phyloP scores from a whole-genome alignment of 2,329 filamentous ascomycete species.

The Emericellopsis cladophorae region DNA sequence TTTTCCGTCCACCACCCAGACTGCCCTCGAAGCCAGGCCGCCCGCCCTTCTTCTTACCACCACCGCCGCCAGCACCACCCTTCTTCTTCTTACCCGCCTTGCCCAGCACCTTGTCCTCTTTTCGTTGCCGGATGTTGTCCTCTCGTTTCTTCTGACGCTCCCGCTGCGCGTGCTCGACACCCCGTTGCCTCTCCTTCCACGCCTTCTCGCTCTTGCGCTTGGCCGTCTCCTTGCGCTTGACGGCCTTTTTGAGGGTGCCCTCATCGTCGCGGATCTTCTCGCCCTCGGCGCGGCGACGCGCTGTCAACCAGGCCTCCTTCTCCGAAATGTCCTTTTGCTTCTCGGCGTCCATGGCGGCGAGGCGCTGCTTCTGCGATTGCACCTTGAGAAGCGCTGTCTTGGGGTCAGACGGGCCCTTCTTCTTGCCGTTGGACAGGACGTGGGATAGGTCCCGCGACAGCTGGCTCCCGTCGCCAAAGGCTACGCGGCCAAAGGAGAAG shows the following conservation, averaged over 20 bases:
- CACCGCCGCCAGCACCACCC: slow-evolving; percentile 9
- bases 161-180: slow-evolving; percentile 63
- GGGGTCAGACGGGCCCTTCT: slow-evolving; percentile 73
- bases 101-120: slow-evolving; percentile 56
- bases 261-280: slow-evolving; percentile 84
- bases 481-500: slow-evolving; percentile 85
- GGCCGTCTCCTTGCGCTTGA: slow-evolving; percentile 81
- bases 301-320: slow-evolving; percentile 89
- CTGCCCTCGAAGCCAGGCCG: slow-evolving; percentile 58
- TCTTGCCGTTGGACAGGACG: slow-evolving; percentile 40
- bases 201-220: slow-evolving; percentile 90
- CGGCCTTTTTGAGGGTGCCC: slow-evolving; percentile 76
- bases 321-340: slow-evolving; percentile 82
- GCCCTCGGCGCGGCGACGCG: slow-evolving; percentile 77
- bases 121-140: slow-evolving; percentile 61
- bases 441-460: slow-evolving; percentile 62
- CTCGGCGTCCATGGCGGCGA: slow-evolving; percentile 61
- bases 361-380: slow-evolving; percentile 73
- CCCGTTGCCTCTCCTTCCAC: slow-evolving; percentile 63
- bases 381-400: slow-evolving; percentile 77
- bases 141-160: slow-evolving; percentile 74
- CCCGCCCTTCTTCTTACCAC: slow-evolving; percentile 31
- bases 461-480: slow-evolving; percentile 75
- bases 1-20: slow-evolving; percentile 39
- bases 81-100: slow-evolving; percentile 47